These are phyloP conservation scores for Dentipellis fragilis DNA, from an alignment of 768 basidiomycete species.

Conservation along the genomic window DNA sequence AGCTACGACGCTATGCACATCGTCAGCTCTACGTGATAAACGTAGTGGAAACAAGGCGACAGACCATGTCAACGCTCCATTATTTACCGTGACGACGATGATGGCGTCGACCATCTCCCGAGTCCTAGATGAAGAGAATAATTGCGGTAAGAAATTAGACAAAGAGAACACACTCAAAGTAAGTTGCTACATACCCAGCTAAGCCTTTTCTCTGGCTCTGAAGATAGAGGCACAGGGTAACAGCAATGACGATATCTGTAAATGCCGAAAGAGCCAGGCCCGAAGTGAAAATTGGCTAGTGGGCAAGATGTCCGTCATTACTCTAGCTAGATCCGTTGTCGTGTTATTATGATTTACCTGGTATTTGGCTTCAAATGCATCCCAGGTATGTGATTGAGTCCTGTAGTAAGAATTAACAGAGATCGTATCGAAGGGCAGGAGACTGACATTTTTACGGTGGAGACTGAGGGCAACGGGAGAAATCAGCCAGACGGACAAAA, in stretches of 20 bases:
- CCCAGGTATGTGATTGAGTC: too few relatives aligned
- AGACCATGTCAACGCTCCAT: not conserved
- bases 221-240: not conserved
- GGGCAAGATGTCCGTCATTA: not conserved
- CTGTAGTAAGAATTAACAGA: too few relatives aligned
- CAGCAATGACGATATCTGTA: not conserved
- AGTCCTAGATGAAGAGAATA: not conserved
- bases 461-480: not conserved
- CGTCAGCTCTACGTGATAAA: too few relatives aligned
- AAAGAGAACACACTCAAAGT: not conserved
- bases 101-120: not conserved
- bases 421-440: too few relatives aligned
- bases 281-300: not conserved
- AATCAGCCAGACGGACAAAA: too few relatives aligned
- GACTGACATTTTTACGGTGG: not conserved
- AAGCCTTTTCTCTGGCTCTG: not conserved
- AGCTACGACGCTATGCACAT: not conserved
- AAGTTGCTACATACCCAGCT: not conserved
- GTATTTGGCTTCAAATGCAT: not conserved
- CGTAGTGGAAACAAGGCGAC: not conserved
- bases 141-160: not conserved
- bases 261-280: not conserved
- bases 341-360: not conserved
- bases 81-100: not conserved
- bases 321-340: not conserved